phyloP scores from a whole-genome alignment of 208 protist species.

The Naegleria gruberi region DNA sequence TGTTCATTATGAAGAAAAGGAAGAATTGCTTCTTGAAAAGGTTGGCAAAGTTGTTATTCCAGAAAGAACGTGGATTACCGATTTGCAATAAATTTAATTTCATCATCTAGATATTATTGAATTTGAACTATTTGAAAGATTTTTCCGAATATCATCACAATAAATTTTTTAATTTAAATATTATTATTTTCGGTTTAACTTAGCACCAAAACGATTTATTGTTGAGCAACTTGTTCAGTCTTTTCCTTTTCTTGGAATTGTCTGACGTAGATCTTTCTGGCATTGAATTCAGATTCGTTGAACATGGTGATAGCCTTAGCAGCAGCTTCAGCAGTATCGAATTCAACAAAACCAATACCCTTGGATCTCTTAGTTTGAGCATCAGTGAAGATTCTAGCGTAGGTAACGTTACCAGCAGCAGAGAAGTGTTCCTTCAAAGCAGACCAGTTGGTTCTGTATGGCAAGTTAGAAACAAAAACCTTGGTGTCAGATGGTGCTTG shows the following conservation, averaged over 20 bases:
- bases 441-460: background rate
- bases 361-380: background rate
- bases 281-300: constrained; percentile 12
- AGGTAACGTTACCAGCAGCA: background rate
- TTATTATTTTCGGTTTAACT: too few relatives aligned
- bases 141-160: too few relatives aligned
- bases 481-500: background rate
- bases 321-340: background rate
- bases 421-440: background rate
- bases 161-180: too few relatives aligned
- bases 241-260: constrained; percentile 3
- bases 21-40: background rate
- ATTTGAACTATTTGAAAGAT: too few relatives aligned
- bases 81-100: background rate
- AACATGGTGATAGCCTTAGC: background rate
- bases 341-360: constrained; percentile 13
- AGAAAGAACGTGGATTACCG: background rate
- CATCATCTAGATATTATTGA: background rate
- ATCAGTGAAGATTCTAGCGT: background rate
- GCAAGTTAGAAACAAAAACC: background rate
- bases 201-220: background rate
- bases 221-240: background rate
- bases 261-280: constrained; percentile 12
- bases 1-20: background rate
- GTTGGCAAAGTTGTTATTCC: background rate